These are phyloP conservation scores for Coniochaeta sp. DNA, from an alignment of 2,329 filamentous ascomycete genomes.

Conservation along the genomic window DNA sequence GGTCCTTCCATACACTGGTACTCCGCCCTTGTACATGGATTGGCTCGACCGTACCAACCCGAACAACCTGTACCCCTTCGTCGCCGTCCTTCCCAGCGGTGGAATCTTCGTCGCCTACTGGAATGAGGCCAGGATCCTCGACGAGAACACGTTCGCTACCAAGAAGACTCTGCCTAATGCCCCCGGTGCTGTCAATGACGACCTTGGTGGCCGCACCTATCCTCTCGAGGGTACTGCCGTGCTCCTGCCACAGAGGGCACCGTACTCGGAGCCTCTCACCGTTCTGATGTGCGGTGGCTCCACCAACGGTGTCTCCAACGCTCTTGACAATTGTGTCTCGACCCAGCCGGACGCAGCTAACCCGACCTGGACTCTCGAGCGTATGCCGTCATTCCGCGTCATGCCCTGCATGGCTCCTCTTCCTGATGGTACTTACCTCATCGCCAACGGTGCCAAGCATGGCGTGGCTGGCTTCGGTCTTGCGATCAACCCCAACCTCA, in stretches of 20 bases:
- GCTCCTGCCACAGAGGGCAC: slow-evolving; percentile 44
- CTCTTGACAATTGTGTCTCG: slow-evolving; percentile 52
- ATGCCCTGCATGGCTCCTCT: slow-evolving; percentile 46
- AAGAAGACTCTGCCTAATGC: slow-evolving; percentile 42
- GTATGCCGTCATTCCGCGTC: slow-evolving; percentile 49
- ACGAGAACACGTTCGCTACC: slow-evolving; percentile 41
- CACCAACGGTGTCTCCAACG: slow-evolving; percentile 36
- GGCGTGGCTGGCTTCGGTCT: slow-evolving; percentile 48
- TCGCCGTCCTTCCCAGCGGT: slow-evolving; percentile 42
- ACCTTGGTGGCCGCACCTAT: slow-evolving; percentile 44
- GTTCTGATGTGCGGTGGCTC: slow-evolving; percentile 51
- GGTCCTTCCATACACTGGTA: slow-evolving; percentile 39
- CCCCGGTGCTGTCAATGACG: slow-evolving; percentile 45
- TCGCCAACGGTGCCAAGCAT: slow-evolving; percentile 42
- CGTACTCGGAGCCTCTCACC: slow-evolving; percentile 38
- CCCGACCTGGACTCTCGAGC: slow-evolving; percentile 46
- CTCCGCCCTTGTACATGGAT: slow-evolving; percentile 35
- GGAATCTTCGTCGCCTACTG: slow-evolving; percentile 51
- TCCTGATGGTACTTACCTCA: slow-evolving; percentile 48
- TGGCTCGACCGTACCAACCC: slow-evolving; percentile 48
- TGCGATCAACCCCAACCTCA: slow-evolving; percentile 35
- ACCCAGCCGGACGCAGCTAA: slow-evolving; percentile 40
- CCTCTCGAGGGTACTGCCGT: slow-evolving; percentile 48
- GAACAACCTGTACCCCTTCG: slow-evolving; percentile 52
- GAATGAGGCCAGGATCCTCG: slow-evolving; percentile 49